Conservation (phyloP, 108 stramenopile genomes). For the Fragilaria radians region DNA sequence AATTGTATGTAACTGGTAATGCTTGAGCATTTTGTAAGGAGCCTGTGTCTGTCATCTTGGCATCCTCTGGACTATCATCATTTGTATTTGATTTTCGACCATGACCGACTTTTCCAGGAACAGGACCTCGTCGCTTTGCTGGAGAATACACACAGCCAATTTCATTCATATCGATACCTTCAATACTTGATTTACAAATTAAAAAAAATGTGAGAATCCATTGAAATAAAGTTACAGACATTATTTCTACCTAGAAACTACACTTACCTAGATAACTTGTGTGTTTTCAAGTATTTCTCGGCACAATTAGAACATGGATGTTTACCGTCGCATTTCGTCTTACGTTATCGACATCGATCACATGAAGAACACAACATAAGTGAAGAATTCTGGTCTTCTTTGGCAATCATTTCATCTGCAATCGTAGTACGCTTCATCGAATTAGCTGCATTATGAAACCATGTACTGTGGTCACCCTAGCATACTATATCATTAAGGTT, state of each 20-base stretch:
- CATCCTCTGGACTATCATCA: constrained; percentile 10
- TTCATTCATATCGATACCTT: constrained; percentile 32
- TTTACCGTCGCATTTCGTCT: constrained; percentile 75
- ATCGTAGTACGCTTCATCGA: neutral
- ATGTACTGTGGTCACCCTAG: no score
- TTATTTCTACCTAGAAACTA: neutral
- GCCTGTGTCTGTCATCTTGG: neutral
- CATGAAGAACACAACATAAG: constrained; percentile 55
- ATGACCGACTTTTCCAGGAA: constrained; percentile 58
- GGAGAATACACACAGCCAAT: constrained; percentile 73
- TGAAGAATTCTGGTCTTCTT: neutral
- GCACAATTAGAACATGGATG: constrained; percentile 74
- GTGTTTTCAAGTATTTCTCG: constrained; percentile 67
- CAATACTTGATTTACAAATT: constrained; percentile 19
- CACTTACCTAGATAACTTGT: constrained; percentile 57
- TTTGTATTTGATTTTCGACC: constrained; percentile 22
- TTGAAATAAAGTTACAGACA: neutral
- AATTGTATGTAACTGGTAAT: neutral
- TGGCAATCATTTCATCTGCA: neutral
- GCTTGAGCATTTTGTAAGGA: neutral
- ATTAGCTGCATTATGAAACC: neutral
- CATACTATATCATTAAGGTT: no score
- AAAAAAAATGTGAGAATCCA: neutral
- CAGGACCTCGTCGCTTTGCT: constrained; percentile 75
- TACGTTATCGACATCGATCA: constrained; percentile 75